Evolutionary conservation across 306 rosid genomes (phyloP).

Genomic region (Gillenia trifoliata): DNA sequence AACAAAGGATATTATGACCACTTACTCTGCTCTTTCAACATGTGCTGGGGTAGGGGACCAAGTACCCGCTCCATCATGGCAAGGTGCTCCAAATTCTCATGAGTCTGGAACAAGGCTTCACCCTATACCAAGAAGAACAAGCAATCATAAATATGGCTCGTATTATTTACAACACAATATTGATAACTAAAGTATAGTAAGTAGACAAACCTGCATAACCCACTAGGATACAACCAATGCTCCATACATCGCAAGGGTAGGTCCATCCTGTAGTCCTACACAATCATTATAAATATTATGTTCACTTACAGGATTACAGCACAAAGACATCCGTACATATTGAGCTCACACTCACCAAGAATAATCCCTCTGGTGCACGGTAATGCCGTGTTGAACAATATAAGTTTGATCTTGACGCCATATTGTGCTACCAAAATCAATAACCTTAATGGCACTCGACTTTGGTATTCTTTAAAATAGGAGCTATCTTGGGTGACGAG

Average conservation of each 20-base stretch:
- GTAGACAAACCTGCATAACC: conserved; percentile 65
- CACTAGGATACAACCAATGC: conserved; percentile 93
- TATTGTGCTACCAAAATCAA: too few relatives aligned
- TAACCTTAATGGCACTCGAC: too few relatives aligned
- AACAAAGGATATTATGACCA: background rate
- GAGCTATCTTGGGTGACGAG: too few relatives aligned
- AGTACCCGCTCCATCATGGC: conserved; percentile 98
- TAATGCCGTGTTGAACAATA: too few relatives aligned
- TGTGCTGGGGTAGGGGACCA: conserved; percentile 63
- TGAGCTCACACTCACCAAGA: background rate
- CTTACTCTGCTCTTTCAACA: conserved; percentile 79
- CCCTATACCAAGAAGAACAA: conserved; percentile 40
- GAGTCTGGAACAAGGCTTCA: conserved; percentile 95
- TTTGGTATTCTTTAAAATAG: too few relatives aligned
- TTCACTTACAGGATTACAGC: background rate
- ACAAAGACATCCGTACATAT: background rate
- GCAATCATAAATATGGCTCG: background rate
- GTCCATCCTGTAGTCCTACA: conserved; percentile 93
- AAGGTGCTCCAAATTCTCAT: conserved; percentile 90
- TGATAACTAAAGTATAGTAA: background rate
- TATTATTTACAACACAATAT: background rate
- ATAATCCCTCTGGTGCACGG: too few relatives aligned
- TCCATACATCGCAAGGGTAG: conserved; percentile 92
- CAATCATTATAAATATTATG: background rate
- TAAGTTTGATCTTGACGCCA: too few relatives aligned